Percentiles rank a stretch among this genome's conserved stretches.
These are phyloP conservation scores for Fusarium solani-melongenae DNA, from an alignment of 2,329 filamentous ascomycete species.

Conservation along the genomic window DNA sequence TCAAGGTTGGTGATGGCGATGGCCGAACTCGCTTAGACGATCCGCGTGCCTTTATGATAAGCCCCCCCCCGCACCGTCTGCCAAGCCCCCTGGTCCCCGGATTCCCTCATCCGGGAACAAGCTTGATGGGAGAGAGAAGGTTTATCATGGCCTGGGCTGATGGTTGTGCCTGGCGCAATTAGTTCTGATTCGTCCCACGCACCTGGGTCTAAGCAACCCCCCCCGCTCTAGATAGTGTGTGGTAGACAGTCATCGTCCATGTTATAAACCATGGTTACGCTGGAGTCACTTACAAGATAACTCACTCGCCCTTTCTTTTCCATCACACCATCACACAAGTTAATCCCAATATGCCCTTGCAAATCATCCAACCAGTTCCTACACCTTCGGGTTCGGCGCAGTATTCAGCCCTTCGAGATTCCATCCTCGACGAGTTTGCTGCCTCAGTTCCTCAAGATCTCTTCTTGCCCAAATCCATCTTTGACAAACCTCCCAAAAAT, in stretches of 20 bases:
- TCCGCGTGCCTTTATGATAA: neutral
- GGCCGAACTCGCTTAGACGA: neutral
- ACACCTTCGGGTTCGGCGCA: neutral
- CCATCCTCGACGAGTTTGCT: neutral
- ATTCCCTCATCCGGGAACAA: neutral
- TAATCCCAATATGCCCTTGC: neutral
- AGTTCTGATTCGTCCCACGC: neutral
- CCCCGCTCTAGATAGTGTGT: neutral
- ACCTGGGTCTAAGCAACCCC: neutral
- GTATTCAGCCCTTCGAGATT: neutral
- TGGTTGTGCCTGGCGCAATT: neutral
- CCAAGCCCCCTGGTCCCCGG: neutral
- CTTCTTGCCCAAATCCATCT: neutral
- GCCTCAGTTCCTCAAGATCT: neutral
- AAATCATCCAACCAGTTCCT: neutral
- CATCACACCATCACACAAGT: neutral
- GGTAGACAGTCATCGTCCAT: neutral
- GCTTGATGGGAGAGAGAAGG: neutral
- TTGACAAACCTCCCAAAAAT: slow-evolving; percentile 26
- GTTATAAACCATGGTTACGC: neutral
- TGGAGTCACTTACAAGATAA: neutral
- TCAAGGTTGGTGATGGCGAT: neutral
- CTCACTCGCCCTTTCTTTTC: too few species aligned
- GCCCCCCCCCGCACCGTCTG: neutral
- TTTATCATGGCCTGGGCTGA: neutral